Evolutionary conservation across 805 yeast species (phyloP).

Genomic region (Nakazawaea siamensis): DNA sequence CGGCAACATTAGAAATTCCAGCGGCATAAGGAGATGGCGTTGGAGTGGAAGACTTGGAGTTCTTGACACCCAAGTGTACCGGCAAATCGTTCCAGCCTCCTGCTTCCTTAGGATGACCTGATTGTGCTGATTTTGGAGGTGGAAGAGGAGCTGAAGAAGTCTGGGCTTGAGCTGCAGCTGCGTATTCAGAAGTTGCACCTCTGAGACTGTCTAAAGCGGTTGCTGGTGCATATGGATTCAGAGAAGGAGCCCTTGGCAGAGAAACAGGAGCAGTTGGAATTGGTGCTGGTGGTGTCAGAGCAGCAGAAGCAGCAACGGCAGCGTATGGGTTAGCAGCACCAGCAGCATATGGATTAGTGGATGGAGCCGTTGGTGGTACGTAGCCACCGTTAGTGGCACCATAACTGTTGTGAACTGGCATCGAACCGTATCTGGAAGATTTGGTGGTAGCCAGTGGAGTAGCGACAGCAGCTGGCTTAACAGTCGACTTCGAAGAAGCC

Average conservation of each 20-base stretch:
- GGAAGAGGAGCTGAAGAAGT: slow-evolving; percentile 19
- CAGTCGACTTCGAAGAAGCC: slow-evolving; percentile 39
- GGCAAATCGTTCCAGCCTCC: slow-evolving; percentile 76
- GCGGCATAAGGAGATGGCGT: slow-evolving; percentile 11
- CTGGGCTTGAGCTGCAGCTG: neutral
- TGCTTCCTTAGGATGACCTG: slow-evolving; percentile 25
- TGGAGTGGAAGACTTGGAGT: slow-evolving; percentile 36
- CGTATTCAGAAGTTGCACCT: slow-evolving; percentile 5
- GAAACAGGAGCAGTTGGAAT: slow-evolving; percentile 10
- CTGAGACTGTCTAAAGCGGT: slow-evolving; percentile 25
- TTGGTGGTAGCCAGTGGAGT: slow-evolving; percentile 1
- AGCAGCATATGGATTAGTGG: slow-evolving; percentile 12
- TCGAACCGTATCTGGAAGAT: neutral
- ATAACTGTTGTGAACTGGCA: slow-evolving; percentile 1
- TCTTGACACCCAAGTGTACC: slow-evolving; percentile 24
- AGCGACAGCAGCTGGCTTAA: slow-evolving; percentile 8
- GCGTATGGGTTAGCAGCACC: neutral
- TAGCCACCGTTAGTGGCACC: neutral
- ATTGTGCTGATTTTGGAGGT: slow-evolving; percentile 17
- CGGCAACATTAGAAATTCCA: too few relatives aligned
- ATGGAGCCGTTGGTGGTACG: slow-evolving; percentile 1
- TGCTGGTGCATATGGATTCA: slow-evolving; percentile 26
- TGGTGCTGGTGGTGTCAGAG: neutral
- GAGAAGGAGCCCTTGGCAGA: slow-evolving; percentile 8
- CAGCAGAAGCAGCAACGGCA: neutral